Percentiles rank a stretch among this genome's conserved stretches.
Conservation (phyloP, 345 rosid genomes). For the Linum tenue region DNA sequence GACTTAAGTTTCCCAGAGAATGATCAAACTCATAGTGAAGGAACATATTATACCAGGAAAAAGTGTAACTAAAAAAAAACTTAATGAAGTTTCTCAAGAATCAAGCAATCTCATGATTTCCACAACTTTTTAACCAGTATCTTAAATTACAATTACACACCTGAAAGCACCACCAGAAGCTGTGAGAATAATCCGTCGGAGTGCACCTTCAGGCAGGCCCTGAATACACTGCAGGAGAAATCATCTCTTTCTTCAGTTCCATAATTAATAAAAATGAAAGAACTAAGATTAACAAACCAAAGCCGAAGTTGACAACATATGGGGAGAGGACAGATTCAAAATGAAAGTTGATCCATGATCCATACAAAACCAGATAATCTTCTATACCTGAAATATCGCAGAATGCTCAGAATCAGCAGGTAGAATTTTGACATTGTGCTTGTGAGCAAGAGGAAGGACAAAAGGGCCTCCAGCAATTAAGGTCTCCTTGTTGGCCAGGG, state of each 20-base stretch:
- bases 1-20: no score
- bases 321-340: not conserved
- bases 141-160: slow-evolving; percentile 34
- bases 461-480: slow-evolving; percentile 94
- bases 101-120: not conserved
- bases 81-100: no score
- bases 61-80: not conserved
- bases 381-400: slow-evolving; percentile 86
- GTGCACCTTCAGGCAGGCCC: slow-evolving; percentile 83
- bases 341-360: not conserved
- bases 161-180: slow-evolving; percentile 99
- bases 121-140: slow-evolving; percentile 9
- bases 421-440: slow-evolving; percentile 84
- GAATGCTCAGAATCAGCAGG: slow-evolving; percentile 99
- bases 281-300: slow-evolving; percentile 5
- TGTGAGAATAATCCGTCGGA: slow-evolving; percentile 76
- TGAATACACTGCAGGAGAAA: slow-evolving; percentile 72
- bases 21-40: no score
- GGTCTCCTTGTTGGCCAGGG: slow-evolving; percentile 96
- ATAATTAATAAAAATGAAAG: no score
- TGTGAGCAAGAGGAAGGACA: slow-evolving; percentile 88
- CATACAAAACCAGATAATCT: not conserved
- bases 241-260: slow-evolving; percentile 6
- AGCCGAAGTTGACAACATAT: not conserved
- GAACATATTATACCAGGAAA: not conserved